Evolutionary conservation across 2,329 filamentous ascomycete species (phyloP).

Genomic region (Penicillium sp.): DNA sequence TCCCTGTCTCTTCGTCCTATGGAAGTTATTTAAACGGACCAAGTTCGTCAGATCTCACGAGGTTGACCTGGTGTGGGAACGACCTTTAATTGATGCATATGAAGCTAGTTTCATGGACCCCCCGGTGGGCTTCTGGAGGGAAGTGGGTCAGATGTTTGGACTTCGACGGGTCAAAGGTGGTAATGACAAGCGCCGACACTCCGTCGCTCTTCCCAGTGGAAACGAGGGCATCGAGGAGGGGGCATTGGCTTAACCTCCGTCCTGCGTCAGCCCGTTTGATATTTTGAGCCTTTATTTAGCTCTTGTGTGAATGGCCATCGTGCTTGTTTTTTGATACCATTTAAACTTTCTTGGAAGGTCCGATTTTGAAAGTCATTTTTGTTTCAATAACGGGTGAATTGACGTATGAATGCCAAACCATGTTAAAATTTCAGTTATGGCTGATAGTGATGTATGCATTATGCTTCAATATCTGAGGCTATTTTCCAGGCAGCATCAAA

Average conservation of each 20-base stretch:
- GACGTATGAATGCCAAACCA: too few relatives aligned
- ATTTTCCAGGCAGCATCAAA: too few relatives aligned
- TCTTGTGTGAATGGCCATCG: neutral
- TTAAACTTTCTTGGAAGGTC: too few relatives aligned
- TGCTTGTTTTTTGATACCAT: neutral
- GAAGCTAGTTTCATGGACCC: slow-evolving; percentile 53
- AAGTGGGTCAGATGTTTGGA: slow-evolving; percentile 51
- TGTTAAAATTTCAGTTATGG: too few relatives aligned
- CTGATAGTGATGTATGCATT: too few relatives aligned
- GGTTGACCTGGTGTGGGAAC: slow-evolving; percentile 61
- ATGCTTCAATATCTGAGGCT: too few relatives aligned
- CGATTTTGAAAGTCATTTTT: too few relatives aligned
- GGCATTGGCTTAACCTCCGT: neutral
- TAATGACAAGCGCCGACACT: slow-evolving; percentile 15
- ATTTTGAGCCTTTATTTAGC: neutral
- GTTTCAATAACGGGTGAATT: too few relatives aligned
- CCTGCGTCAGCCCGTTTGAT: neutral
- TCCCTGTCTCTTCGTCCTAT: slow-evolving; percentile 56
- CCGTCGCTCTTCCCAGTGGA: neutral
- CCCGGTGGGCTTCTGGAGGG: slow-evolving; percentile 57
- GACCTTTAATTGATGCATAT: slow-evolving; percentile 60
- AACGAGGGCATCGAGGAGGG: neutral
- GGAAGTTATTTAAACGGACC: slow-evolving; percentile 65
- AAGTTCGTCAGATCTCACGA: slow-evolving; percentile 55
- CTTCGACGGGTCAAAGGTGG: slow-evolving; percentile 16